A percentile compares a stretch with the other conserved stretches of the same genome.
These are phyloP conservation scores for Remersonia thermophila DNA, from an alignment of 2,329 filamentous ascomycete species.

Conservation along the genomic window DNA sequence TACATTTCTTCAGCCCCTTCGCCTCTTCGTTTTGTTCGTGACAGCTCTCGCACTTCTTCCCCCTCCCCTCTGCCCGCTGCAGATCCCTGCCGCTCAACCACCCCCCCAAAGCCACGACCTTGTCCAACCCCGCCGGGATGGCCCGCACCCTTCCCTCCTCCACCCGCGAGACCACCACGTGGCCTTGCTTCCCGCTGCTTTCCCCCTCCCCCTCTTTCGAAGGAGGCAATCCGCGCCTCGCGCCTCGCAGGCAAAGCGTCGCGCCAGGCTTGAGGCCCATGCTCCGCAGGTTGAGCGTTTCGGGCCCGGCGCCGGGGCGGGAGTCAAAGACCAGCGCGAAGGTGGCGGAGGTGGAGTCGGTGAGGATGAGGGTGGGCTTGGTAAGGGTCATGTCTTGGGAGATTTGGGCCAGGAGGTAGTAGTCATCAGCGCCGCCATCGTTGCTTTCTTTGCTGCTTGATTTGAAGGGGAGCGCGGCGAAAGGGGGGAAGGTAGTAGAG, in stretches of 20 bases:
- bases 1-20: conserved; percentile 25
- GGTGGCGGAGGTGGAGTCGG: conserved; percentile 26
- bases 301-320: conserved; percentile 16
- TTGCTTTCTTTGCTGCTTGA: conserved; percentile 4
- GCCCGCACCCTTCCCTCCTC: conserved; percentile 23
- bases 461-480: conserved; percentile 20
- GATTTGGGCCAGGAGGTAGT: conserved; percentile 33
- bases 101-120: conserved; percentile 19
- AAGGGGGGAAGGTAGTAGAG: conserved; percentile 24
- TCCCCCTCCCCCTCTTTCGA: conserved; percentile 20
- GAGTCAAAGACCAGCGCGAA: conserved; percentile 35
- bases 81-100: conserved; percentile 12
- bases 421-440: conserved; percentile 9
- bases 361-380: conserved; percentile 35
- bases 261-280: conserved; percentile 26
- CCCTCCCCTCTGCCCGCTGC: conserved; percentile 3
- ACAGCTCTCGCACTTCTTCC: conserved; percentile 19
- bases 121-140: conserved; percentile 22
- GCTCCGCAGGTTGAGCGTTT: conserved; percentile 22
- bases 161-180: conserved; percentile 17
- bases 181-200: conserved; percentile 25
- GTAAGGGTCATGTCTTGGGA: conserved; percentile 37
- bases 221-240: conserved; percentile 22
- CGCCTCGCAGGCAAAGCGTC: conserved; percentile 27
- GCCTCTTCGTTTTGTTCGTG: conserved; percentile 17